phyloP scores from a whole-genome alignment of 2,329 filamentous ascomycete species.

The Verticillium zaregamsianum region DNA sequence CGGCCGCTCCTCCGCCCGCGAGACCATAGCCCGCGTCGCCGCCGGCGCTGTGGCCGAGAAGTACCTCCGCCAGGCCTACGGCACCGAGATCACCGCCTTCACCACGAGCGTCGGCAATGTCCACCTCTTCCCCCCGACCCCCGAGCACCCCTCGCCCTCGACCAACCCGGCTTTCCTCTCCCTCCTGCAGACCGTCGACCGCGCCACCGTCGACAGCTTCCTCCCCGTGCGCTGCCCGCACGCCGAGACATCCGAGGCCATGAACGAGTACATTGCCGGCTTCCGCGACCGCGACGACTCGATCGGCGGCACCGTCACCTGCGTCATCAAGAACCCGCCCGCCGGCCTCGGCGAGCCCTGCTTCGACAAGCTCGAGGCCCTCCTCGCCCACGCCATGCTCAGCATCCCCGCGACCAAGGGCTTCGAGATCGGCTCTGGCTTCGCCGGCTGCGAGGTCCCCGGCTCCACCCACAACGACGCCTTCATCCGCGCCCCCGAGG shows the following conservation, averaged over 20 bases:
- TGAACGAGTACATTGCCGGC: constrained; percentile 75
- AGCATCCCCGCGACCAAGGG: constrained; percentile 93
- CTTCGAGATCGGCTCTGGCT: constrained; percentile 93
- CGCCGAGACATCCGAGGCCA: constrained; percentile 56
- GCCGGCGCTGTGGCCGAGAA: constrained; percentile 92
- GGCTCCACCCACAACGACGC: constrained; percentile 92
- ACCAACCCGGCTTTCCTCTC: constrained; percentile 76
- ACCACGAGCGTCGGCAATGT: constrained; percentile 79
- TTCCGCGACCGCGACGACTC: constrained; percentile 78
- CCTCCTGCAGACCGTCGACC: constrained; percentile 67
- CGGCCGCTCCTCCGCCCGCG: constrained; percentile 84
- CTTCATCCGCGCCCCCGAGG: constrained; percentile 59
- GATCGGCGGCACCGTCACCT: constrained; percentile 93
- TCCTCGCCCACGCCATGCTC: constrained; percentile 89
- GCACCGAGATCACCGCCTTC: constrained; percentile 88
- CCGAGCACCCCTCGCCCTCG: constrained; percentile 62
- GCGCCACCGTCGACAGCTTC: constrained; percentile 74
- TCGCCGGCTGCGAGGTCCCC: constrained; percentile 78
- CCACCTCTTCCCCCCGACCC: constrained; percentile 70
- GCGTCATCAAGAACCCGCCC: constrained; percentile 83
- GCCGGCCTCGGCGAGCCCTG: constrained; percentile 86
- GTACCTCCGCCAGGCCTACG: constrained; percentile 75
- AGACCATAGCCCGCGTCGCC: constrained; percentile 91
- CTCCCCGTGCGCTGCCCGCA: constrained; percentile 87
- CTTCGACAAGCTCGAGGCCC: constrained; percentile 94